Base-by-base conservation (phyloP, 495 filamentous ascomycete species). In the Aspergillus nidulans region DNA sequence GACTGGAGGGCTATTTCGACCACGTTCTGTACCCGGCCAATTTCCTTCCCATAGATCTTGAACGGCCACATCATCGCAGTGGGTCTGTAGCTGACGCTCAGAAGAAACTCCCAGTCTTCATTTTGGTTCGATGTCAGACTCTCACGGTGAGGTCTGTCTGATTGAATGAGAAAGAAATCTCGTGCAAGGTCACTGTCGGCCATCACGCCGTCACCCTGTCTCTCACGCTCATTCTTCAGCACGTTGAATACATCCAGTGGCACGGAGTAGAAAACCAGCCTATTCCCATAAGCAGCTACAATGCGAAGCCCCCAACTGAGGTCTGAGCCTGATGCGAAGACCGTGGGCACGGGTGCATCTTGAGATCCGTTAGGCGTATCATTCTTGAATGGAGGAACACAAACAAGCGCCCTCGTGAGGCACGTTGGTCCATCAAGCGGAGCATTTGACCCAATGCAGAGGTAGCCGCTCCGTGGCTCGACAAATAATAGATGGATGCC, bases 401-500 rank as follows among this genome's bases (percentile, higher is more conserved):
- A 75, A 44, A 79, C 67, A 20, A 75, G 66, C 0, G 71, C 71
- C 20, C 72, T 66, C 0, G 67, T 71, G 7, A 83, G 65, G 59
- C 76, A 81, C 8, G 77, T 74, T 13, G 71, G 70, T 13, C 78
- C 76, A 15, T 79, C 81, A 20, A 82, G 68, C n/a, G 83, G 85
- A 1, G 83, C 75, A 67, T 89, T 84, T 50, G 77, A 81, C 4
- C 87, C 86, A 4, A 91, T 72, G 58, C 81, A 88, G n/a, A 90
- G 72, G 3, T 75, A 53, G 6, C 75, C 77, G 18, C 77, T 81
- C 6, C 69, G 69, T 4, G 86, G 85, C 54, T 90, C 86, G 8
- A 82, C 84, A 69, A 88, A 91, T 20, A 89, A 68, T 28, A 91
- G 73, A 56, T 89, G 84, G 38, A 81, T 73, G 1, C 87, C 85